phyloP scores from a whole-genome alignment of 148 eudicot genomes.

The Limonium bicolor region DNA sequence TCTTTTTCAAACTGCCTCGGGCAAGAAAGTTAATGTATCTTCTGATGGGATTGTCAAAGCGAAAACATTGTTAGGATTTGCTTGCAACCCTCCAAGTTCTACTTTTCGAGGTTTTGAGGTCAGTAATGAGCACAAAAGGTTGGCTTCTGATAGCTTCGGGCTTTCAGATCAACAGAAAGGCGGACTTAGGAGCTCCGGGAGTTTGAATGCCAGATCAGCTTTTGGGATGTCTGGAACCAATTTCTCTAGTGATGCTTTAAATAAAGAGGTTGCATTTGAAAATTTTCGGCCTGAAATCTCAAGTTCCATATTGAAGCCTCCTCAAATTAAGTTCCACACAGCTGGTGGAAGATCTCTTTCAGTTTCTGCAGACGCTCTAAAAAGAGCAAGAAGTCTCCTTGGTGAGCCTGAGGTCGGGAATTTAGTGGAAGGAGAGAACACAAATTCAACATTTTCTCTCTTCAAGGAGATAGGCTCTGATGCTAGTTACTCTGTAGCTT shows the following conservation, averaged over 20 bases:
- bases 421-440: slow-evolving; percentile 29
- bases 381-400: slow-evolving; percentile 82
- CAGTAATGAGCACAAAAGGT: slow-evolving; percentile 15
- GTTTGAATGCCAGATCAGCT: no score
- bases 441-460: slow-evolving; percentile 20
- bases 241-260: no score
- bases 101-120: slow-evolving; percentile 19
- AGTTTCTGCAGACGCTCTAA: slow-evolving; percentile 73
- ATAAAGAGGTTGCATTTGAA: slow-evolving; percentile 8
- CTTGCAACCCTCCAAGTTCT: slow-evolving; percentile 18
- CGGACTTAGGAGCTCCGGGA: no score
- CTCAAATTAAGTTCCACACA: slow-evolving; percentile 71
- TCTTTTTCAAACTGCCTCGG: slow-evolving; percentile 88
- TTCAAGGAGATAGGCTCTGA: slow-evolving; percentile 10
- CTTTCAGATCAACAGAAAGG: no score
- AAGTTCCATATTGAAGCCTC: slow-evolving; percentile 18
- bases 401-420: slow-evolving; percentile 53
- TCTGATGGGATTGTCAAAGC: slow-evolving; percentile 60
- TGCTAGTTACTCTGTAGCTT: slow-evolving; percentile 7
- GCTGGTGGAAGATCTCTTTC: slow-evolving; percentile 90
- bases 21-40: slow-evolving; percentile 61
- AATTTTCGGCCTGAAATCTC: slow-evolving; percentile 12
- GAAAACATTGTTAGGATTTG: slow-evolving; percentile 48
- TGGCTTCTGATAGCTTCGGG: no score
- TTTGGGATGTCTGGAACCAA: no score